These are phyloP conservation scores for Pyrrhoderma lamaoense DNA, from an alignment of 1,284 basidiomycete species.

Conservation along the genomic window DNA sequence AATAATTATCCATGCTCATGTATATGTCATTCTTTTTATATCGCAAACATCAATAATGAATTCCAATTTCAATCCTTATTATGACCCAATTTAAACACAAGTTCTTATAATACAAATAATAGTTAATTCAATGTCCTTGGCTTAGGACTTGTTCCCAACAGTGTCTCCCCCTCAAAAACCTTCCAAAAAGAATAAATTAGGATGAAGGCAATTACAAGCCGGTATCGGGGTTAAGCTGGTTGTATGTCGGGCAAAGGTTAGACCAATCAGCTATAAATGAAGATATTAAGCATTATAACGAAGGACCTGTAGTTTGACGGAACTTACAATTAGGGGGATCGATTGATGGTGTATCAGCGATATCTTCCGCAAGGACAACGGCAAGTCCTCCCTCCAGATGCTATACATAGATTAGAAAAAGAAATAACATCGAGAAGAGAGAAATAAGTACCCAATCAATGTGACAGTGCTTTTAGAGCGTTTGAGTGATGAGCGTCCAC, in stretches of 20 bases:
- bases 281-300: not conserved
- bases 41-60: too few species aligned
- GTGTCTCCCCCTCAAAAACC: too few species aligned
- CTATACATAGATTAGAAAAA: constrained; percentile 20
- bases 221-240: constrained; percentile 17
- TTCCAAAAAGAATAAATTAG: not conserved
- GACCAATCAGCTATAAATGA: constrained; percentile 21
- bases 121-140: too few species aligned
- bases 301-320: too few species aligned
- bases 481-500: too few species aligned
- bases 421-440: constrained; percentile 28
- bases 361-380: constrained; percentile 35
- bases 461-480: constrained; percentile 38
- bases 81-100: too few species aligned
- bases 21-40: too few species aligned
- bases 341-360: constrained; percentile 19
- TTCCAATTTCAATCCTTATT: too few species aligned
- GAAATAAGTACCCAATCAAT: constrained; percentile 33
- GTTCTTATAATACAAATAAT: too few species aligned
- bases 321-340: constrained; percentile 23
- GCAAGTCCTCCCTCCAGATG: constrained; percentile 28
- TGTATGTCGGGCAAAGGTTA: constrained; percentile 23
- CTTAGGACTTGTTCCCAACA: too few species aligned
- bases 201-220: not conserved
- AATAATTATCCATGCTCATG: too few species aligned